Conservation (phyloP, 1,284 basidiomycete genomes). For the Microbotryum silenes-acaulis region DNA sequence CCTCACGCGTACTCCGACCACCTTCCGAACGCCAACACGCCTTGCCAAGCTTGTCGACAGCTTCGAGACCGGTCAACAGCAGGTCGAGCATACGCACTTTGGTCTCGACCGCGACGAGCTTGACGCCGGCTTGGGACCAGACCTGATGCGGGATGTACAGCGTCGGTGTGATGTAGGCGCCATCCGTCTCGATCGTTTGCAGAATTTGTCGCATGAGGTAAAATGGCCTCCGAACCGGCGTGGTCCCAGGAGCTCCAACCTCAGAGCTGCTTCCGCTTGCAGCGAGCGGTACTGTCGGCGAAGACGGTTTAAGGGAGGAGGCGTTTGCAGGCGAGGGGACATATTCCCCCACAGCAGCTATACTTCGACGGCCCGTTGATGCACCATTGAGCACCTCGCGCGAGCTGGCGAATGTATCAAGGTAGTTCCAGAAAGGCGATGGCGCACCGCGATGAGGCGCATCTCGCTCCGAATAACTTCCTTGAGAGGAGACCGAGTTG, state of each 20-base stretch:
- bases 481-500: conserved; percentile 17
- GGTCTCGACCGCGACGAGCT: conserved; percentile 67
- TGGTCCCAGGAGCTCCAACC: conserved; percentile 4
- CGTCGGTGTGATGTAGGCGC: conserved; percentile 77
- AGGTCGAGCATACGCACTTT: conserved; percentile 78
- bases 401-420: neutral
- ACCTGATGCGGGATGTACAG: conserved; percentile 81
- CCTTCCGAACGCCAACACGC: conserved; percentile 2
- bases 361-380: neutral
- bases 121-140: conserved; percentile 82
- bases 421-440: neutral
- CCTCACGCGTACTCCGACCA: conserved; percentile 20
- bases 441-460: neutral
- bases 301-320: too few species aligned
- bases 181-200: conserved; percentile 58
- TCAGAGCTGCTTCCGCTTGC: too few species aligned
- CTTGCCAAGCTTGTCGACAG: conserved; percentile 46
- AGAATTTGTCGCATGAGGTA: conserved; percentile 76
- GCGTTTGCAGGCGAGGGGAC: too few species aligned
- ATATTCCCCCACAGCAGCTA: too few species aligned
- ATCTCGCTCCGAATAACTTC: conserved; percentile 1
- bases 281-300: too few species aligned
- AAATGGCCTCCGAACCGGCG: conserved; percentile 62
- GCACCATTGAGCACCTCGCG: neutral
- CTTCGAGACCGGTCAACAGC: conserved; percentile 64